Base-by-base conservation (phyloP, 306 rosid species). In the Gynostemma pentaphyllum region DNA sequence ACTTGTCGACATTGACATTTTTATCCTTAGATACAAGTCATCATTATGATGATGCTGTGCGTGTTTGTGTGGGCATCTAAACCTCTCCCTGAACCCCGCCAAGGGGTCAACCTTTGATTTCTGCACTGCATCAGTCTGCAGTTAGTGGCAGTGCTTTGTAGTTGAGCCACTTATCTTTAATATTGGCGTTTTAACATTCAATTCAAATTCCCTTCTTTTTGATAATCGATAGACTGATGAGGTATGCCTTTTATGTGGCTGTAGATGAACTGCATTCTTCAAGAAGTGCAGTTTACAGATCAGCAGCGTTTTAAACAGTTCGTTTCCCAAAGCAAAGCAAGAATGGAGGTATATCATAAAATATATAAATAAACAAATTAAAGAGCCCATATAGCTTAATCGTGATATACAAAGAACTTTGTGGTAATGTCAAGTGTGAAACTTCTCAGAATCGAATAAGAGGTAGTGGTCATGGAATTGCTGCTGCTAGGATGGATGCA, bases 401-500 rank as follows among this genome's bases (percentile, higher is more conserved):
- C 45, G 36, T 53, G 45, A 12, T 2, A 39, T 60, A 19, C 24
- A 24, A 61, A 61, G 23, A 22, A 60, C 14, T 40, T 14, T 61
- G 13, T 61, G 46, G 14, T 12, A 16, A 10, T 26, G n/a, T n/a
- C n/a, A n/a, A n/a, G 9, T 53, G 45, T 39, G 18, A 39, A 45
- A 22, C 7, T 69, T 73, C 51, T 69, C 80, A 92, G 99, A 92
- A 88, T 73, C 95, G 95, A 28, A 64, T 88, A 76, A 86, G 99
- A 80, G 99, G 96, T 28, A 81, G 99, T 41, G 99, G 99, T 59
- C 99, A 92, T 73, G 99, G 94, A 74, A 78, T 92, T 74, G 94
- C 90, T 11, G 99, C 99, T 71, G 85, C 96, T 67, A 86, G 99
- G 83, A 88, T 92, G 99, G 95, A 88, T 73, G 99, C 95, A 29